Base-by-base conservation (phyloP, 2,329 filamentous ascomycete genomes). In the Aspergillus fructus region DNA sequence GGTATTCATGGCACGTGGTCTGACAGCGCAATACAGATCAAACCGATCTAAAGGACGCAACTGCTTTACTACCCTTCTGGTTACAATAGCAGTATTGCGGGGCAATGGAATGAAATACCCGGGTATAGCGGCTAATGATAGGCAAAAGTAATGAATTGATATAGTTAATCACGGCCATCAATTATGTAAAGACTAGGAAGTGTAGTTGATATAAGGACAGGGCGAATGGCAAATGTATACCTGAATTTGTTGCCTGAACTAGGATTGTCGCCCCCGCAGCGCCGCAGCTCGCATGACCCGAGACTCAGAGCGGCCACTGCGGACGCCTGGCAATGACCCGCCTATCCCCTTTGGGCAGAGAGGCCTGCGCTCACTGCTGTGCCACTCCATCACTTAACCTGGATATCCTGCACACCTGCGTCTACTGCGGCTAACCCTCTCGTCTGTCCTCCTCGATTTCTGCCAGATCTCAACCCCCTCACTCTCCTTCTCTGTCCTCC, bases 21-120 rank as follows among this genome's bases (percentile, higher is more conserved):
- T 49, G n/a, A 34, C 23, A 51, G 17, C 27, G 49, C 33, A 49
- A 43, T 48, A 55, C 66, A 83, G 82, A 81, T 81, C 68, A 81
- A 81, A 68, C 79, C 79, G 49, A 81, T 81, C 60, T 81, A 72
- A 76, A 63, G 42, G 15, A 30, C 23, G 23, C 24, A 30, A 30
- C 23, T 21, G 6, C 42, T 27, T 19, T 15, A 47, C n/a, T 24
- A n/a, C 27, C 13, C 19, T 47, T 33, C 24, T 33, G 27, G 45
- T 34, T 48, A 34, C 23, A 46, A 23, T 7, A n/a, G 43, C 43
- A 46, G 43, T n/a, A 50, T 24, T 7, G 21, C 24, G 21, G 19
- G 41, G 34, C 13, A 53, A 40, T 24, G 41, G 23, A 34, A 27
- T 37, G 13, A 34, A 53, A 45, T 53, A 45, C 30, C 40, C 40